phyloP scores from a whole-genome alignment of 2,329 filamentous ascomycete species.

The Aureobasidium zeae region DNA sequence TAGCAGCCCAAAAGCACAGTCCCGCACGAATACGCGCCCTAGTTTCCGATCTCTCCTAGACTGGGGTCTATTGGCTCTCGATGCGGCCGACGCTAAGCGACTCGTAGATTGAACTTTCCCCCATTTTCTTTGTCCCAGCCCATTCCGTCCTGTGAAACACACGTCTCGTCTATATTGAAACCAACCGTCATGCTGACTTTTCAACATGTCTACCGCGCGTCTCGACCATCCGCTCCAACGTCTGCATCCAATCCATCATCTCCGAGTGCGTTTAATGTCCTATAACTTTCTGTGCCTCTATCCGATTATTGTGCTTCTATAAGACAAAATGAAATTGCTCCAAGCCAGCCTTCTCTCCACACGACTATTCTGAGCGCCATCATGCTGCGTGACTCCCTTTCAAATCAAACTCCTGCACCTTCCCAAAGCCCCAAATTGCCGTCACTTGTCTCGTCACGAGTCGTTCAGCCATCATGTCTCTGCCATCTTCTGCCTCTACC shows the following conservation, averaged over 20 bases:
- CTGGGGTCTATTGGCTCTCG: conserved; percentile 8
- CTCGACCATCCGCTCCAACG: conserved; percentile 8
- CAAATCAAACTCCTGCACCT: conserved; percentile 8
- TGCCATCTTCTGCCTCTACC: background rate
- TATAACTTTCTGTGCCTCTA: conserved; percentile 2
- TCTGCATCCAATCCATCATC: background rate
- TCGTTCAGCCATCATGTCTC: conserved; percentile 5
- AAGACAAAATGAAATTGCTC: conserved; percentile 10
- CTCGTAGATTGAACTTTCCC: background rate
- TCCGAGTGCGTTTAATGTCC: too few species aligned
- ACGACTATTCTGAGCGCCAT: too few species aligned
- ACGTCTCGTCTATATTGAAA: conserved; percentile 12
- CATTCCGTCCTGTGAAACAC: conserved; percentile 2
- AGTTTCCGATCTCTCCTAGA: conserved; percentile 8
- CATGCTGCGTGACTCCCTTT: conserved; percentile 6
- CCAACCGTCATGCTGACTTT: background rate
- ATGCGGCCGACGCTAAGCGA: conserved; percentile 1
- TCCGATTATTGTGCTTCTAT: conserved; percentile 4
- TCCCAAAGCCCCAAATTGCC: conserved; percentile 14
- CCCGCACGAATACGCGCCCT: conserved; percentile 10
- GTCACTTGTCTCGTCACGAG: conserved; percentile 4
- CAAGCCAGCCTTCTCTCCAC: conserved; percentile 4
- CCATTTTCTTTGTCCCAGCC: conserved; percentile 9
- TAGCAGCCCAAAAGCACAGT: conserved; percentile 15
- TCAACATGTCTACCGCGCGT: background rate